A percentile compares a stretch with the other conserved stretches of the same genome.
Conservation (phyloP, 352 stramenopile genomes). For the Phytophthora sansomeana region DNA sequence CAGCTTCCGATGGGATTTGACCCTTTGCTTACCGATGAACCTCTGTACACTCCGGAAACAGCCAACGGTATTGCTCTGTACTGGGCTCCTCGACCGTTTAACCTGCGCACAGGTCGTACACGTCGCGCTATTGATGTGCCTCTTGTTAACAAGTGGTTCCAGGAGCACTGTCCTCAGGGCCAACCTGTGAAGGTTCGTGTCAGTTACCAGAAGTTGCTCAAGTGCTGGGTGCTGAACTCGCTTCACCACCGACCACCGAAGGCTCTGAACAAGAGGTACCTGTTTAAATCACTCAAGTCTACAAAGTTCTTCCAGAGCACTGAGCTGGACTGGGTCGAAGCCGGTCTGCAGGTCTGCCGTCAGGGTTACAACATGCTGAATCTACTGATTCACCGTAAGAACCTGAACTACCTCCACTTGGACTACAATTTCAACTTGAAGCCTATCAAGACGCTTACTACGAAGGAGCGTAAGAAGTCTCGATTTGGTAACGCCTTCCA, state of each 20-base stretch:
- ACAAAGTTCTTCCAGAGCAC: conserved; percentile 99
- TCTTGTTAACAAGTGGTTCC: conserved; percentile 99
- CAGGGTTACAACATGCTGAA: conserved; percentile 99
- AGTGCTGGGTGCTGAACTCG: conserved; percentile 99
- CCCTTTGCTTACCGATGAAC: conserved; percentile 93
- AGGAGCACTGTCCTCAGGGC: conserved; percentile 98
- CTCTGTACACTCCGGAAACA: conserved; percentile 96
- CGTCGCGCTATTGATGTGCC: conserved; percentile 97
- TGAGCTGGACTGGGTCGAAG: conserved; percentile 99
- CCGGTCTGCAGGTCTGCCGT: conserved; percentile 97
- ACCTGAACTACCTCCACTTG: conserved; percentile 99
- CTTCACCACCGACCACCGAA: conserved; percentile 95
- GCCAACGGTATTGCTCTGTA: conserved; percentile 98
- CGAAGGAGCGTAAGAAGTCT: conserved; percentile 99
- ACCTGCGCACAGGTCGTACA: conserved; percentile 96
- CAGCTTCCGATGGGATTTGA: conserved; percentile 88
- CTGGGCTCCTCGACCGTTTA: conserved; percentile 98
- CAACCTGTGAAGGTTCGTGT: conserved; percentile 99
- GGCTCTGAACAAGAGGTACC: conserved; percentile 97
- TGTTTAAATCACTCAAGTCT: conserved; percentile 99
- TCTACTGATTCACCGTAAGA: conserved; percentile 99
- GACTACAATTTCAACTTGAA: conserved; percentile 99
- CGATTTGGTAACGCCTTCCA: conserved; percentile 97
- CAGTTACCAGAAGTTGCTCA: conserved; percentile 99
- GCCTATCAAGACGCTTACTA: conserved; percentile 99